Conservation (phyloP, 169 alveolate genomes). For the Eimeria praecox region DNA sequence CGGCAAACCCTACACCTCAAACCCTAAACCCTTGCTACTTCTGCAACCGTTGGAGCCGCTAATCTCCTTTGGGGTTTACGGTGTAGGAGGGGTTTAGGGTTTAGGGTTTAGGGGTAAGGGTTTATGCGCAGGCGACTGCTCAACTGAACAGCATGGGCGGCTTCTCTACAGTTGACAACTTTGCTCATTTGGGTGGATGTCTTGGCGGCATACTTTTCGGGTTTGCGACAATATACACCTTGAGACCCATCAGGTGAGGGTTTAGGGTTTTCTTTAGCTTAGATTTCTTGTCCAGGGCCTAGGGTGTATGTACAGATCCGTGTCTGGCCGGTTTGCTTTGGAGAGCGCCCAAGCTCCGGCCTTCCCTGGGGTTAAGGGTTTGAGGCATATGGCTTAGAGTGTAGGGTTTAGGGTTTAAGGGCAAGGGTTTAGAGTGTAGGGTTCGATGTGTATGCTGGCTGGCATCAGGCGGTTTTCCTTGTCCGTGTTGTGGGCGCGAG, state of each 20-base stretch:
- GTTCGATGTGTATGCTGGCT: background rate
- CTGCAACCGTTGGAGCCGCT: background rate
- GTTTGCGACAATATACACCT: slow-evolving; percentile 42
- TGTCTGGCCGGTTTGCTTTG: background rate
- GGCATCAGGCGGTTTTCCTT: background rate
- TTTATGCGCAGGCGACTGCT: slow-evolving; percentile 27
- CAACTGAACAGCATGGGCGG: slow-evolving; percentile 53
- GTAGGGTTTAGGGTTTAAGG: background rate
- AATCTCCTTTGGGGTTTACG: background rate
- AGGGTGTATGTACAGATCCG: background rate
- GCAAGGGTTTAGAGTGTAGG: background rate
- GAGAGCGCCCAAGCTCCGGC: background rate
- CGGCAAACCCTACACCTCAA: slow-evolving; percentile 3
- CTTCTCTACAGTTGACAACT: slow-evolving; percentile 46
- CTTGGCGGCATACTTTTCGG: slow-evolving; percentile 50
- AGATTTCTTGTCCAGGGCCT: background rate
- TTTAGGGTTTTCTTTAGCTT: background rate
- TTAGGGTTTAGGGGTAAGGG: slow-evolving; percentile 19
- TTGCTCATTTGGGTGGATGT: slow-evolving; percentile 52
- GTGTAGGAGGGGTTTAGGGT: slow-evolving; percentile 3
- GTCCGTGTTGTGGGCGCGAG: slow-evolving; percentile 22
- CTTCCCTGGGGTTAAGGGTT: background rate
- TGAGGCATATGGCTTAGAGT: background rate
- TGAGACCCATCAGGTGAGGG: slow-evolving; percentile 53
- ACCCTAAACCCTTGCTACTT: background rate